Evolutionary conservation across 257 asterid genomes (phyloP), one percentile per base, ranked within the genome.

Genomic region (Linaria vulgaris): DNA sequence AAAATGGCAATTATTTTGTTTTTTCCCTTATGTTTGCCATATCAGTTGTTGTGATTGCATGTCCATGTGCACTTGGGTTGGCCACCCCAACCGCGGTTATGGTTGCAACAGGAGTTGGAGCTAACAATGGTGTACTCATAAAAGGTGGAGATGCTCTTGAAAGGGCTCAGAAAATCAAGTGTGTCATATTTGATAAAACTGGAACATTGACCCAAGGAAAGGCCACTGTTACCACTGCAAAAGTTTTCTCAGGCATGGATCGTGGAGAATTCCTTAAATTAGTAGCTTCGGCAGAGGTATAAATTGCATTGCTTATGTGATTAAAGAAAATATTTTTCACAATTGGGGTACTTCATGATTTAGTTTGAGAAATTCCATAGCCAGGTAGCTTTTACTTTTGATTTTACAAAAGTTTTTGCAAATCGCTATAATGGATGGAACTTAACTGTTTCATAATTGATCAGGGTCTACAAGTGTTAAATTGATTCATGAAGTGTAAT

Each of bases 51-150:
- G 99, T 94, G 69, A 83, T 94, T 69, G 95, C 99, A 69, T 94
- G 99, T 43, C 97, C 99, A 30, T 94, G 99, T 66, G 99, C 99
- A 56, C 97, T 94, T 83, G 99, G 99, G 16, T 76, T 94, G 84
- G 99, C 99, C 59, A 94, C 99, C 69, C 99, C 99, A 69, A 94
- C 99, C 4, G 99, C 99, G 63, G 91, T 94, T 68, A 94, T 94
- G 99, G 99, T 94, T 27, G 96, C 99, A 50, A 90, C 99, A 11
- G 97, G 99, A 13, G 97, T 94, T 67, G 99, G 99, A 70, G 99
- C 99, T 67, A 82, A 82, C 74, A 90, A 94, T 69, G 97, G 99
- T 19, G 99, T 94, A 71, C 91, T 94, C 44, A 90, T 94, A 64
- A 94, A 94, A 80, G 99, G 97, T 30, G 99, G 99, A 75, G 95